A percentile compares a stretch with the other conserved stretches of the same genome.
Evolutionary conservation across 352 stramenopile species (phyloP).

Genomic region (Saprolegnia diclina): DNA sequence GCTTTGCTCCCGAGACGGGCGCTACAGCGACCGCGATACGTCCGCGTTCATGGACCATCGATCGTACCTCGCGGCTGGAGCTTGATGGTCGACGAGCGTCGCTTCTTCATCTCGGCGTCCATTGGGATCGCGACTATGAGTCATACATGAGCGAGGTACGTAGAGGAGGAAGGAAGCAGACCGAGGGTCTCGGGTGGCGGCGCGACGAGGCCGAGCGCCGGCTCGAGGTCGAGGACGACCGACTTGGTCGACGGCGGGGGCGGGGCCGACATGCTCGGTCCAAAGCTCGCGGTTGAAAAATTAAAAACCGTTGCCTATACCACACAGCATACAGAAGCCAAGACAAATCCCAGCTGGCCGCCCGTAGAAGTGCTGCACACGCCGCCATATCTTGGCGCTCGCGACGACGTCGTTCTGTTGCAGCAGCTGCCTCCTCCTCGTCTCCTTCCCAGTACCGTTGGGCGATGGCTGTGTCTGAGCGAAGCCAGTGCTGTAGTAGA

Average conservation of each 20-base stretch:
- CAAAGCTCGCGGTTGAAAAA: background rate
- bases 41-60: background rate
- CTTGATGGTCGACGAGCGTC: conserved; percentile 15
- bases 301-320: background rate
- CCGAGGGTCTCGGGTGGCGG: background rate
- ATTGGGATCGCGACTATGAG: background rate
- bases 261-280: background rate
- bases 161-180: background rate
- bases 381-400: background rate
- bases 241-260: background rate
- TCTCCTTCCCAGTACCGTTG: too few relatives aligned
- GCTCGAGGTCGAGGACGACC: background rate
- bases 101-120: conserved; percentile 7
- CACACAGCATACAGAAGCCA: background rate
- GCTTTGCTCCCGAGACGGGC: background rate
- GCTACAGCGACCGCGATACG: background rate
- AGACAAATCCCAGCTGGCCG: background rate
- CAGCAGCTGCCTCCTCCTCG: too few relatives aligned
- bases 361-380: background rate
- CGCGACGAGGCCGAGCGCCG: background rate
- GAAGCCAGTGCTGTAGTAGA: too few relatives aligned
- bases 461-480: too few relatives aligned
- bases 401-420: too few relatives aligned
- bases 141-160: background rate
- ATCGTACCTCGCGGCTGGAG: conserved; percentile 12